Conservation (phyloP, 345 rosid species). For the Lepidium sativum region DNA sequence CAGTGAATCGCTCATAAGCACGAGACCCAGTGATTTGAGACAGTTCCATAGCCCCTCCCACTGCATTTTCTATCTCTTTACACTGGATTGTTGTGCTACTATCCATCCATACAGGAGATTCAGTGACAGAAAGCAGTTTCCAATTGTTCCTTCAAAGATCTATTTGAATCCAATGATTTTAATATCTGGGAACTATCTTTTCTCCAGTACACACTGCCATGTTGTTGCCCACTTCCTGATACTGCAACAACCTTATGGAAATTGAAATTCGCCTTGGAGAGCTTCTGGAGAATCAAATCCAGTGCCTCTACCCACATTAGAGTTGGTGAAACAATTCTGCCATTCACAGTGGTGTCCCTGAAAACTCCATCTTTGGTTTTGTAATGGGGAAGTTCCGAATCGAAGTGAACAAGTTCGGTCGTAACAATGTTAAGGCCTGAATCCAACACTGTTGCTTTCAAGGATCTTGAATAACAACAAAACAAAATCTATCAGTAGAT, state of each 20-base stretch:
- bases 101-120: slow-evolving; percentile 97
- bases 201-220: slow-evolving; percentile 92
- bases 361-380: slow-evolving; percentile 79
- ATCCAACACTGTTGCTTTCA: slow-evolving; percentile 89
- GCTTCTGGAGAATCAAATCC: slow-evolving; percentile 66
- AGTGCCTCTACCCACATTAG: slow-evolving; percentile 96
- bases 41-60: slow-evolving; percentile 82
- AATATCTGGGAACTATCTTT: slow-evolving; percentile 45
- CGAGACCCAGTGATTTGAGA: slow-evolving; percentile 64
- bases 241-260: slow-evolving; percentile 67
- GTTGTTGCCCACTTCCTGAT: slow-evolving; percentile 97
- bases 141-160: slow-evolving; percentile 52
- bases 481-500: background rate
- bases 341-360: slow-evolving; percentile 54
- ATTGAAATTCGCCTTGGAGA: slow-evolving; percentile 44
- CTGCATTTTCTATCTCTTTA: slow-evolving; percentile 78
- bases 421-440: slow-evolving; percentile 53
- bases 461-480: slow-evolving; percentile 42
- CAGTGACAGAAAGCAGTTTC: slow-evolving; percentile 53
- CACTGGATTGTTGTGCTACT: slow-evolving; percentile 77
- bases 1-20: slow-evolving; percentile 75
- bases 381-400: slow-evolving; percentile 69
- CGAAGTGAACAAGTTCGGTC: slow-evolving; percentile 68
- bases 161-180: slow-evolving; percentile 48
- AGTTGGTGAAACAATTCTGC: slow-evolving; percentile 92